Conservation (phyloP, 75 land plant genomes). For the Picea glauca region DNA sequence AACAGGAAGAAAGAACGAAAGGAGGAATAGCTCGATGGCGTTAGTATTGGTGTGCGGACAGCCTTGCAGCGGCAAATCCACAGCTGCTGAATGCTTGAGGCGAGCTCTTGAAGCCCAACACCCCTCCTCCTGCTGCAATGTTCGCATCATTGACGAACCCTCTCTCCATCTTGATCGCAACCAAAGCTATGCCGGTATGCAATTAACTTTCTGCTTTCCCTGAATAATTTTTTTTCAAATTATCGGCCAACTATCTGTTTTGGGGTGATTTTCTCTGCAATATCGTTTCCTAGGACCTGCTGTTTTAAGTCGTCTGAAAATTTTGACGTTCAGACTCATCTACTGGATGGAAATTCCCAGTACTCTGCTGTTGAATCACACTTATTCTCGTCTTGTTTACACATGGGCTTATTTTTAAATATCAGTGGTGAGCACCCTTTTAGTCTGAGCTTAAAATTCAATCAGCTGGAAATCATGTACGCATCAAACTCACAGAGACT, state of each 20-base stretch:
- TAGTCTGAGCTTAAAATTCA: not conserved
- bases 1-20: too few species aligned
- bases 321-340: too few species aligned
- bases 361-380: not conserved
- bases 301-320: too few species aligned
- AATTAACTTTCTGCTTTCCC: not conserved
- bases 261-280: not conserved
- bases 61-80: conserved; percentile 98
- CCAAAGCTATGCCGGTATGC: conserved; percentile 64
- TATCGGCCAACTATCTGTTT: not conserved
- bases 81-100: conserved; percentile 61
- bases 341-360: too few species aligned
- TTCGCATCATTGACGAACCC: conserved; percentile 81
- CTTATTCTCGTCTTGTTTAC: not conserved
- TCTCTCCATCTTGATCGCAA: conserved; percentile 89
- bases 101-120: conserved; percentile 40
- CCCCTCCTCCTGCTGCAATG: conserved; percentile 21
- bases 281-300: too few species aligned
- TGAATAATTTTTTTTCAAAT: not conserved
- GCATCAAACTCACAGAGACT: too few species aligned
- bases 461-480: too few species aligned
- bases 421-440: not conserved
- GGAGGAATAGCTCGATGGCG: conserved; percentile 45
- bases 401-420: not conserved
- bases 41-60: conserved; percentile 96